A percentile compares a stretch with the other conserved stretches of the same genome.
Evolutionary conservation across 192 early-diverging fungal species (phyloP).

Genomic region (Chytriomyces confervae): DNA sequence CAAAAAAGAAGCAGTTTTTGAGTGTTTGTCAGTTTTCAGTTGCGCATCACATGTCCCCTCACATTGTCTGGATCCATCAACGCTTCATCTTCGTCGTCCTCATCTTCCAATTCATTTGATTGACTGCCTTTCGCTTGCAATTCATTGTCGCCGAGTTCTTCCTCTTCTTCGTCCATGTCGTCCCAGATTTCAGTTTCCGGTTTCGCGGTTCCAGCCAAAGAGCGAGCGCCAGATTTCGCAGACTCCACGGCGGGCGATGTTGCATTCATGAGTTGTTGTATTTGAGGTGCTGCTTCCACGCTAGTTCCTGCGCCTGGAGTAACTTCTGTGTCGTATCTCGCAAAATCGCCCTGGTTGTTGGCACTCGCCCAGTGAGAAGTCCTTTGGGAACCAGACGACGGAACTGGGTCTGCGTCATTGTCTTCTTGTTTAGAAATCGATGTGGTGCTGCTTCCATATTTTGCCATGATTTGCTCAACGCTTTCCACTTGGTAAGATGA

Average conservation of each 20-base stretch:
- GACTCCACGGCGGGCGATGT: neutral
- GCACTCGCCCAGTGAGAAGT: constrained; percentile 29
- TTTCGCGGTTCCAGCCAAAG: too few species aligned
- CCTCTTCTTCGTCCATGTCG: neutral
- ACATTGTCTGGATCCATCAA: constrained; percentile 37
- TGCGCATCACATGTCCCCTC: neutral
- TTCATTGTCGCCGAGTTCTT: neutral
- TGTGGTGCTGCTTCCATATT: neutral
- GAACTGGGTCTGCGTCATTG: neutral
- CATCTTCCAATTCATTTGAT: constrained; percentile 18
- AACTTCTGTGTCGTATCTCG: constrained; percentile 20
- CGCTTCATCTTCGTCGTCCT: constrained; percentile 33
- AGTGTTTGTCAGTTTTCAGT: neutral
- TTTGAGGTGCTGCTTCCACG: neutral
- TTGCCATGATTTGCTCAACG: constrained; percentile 31
- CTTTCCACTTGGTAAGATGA: constrained; percentile 27
- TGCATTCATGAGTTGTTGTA: neutral
- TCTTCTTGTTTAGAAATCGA: neutral
- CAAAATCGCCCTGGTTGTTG: constrained; percentile 5
- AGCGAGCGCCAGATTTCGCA: too few species aligned
- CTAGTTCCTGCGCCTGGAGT: neutral
- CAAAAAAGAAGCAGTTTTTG: neutral
- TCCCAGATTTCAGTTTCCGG: neutral
- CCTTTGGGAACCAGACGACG: neutral
- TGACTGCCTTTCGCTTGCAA: neutral